Evolutionary conservation across 2,329 filamentous ascomycete genomes (phyloP).

Genomic region (Penicillium sp.): DNA sequence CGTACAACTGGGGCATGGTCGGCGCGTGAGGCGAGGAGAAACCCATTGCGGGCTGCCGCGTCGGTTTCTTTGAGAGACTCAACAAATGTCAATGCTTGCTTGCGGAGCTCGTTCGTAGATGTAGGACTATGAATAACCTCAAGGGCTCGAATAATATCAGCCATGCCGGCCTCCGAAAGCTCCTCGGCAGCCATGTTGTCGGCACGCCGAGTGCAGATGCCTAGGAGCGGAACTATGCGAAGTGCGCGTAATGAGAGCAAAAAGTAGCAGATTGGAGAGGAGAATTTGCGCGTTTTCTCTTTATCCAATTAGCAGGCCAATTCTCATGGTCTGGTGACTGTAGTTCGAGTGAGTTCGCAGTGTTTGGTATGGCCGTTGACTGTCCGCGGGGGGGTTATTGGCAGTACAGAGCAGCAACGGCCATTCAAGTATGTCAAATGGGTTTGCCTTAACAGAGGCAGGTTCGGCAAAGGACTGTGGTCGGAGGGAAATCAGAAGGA

Average conservation of each 20-base stretch:
- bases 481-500: not conserved
- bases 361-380: constrained; percentile 22
- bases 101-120: constrained; percentile 76
- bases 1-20: constrained; percentile 77
- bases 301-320: not conserved
- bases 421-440: constrained; percentile 15
- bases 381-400: constrained; percentile 17
- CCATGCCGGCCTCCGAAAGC: constrained; percentile 37
- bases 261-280: not conserved
- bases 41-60: constrained; percentile 82
- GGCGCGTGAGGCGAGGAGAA: constrained; percentile 72
- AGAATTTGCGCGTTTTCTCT: not conserved
- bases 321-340: constrained; percentile 1
- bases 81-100: constrained; percentile 80
- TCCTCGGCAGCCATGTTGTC: constrained; percentile 35
- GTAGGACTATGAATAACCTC: constrained; percentile 80
- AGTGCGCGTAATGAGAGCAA: not conserved
- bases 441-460: constrained; percentile 1
- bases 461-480: not conserved
- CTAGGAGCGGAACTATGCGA: not conserved
- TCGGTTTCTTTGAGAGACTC: constrained; percentile 77
- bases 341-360: not conserved
- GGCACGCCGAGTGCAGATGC: constrained; percentile 5
- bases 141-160: constrained; percentile 74
- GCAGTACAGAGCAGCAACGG: constrained; percentile 24